phyloP scores from a whole-genome alignment of 169 alveolate genomes.

The Eimeria maxima region DNA sequence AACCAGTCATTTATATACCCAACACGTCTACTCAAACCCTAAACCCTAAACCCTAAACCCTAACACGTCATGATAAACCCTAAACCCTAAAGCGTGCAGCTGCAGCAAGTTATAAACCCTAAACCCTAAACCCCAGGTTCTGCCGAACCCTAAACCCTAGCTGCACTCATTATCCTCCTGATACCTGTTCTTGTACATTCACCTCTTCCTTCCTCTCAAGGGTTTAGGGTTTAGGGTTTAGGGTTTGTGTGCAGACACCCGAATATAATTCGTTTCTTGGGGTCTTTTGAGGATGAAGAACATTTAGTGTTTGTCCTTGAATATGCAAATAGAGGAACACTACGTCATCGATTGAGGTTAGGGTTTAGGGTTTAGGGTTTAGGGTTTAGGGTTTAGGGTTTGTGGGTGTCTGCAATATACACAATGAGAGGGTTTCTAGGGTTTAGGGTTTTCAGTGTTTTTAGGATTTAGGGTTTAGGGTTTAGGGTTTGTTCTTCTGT shows the following conservation, averaged over 20 bases:
- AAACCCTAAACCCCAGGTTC: not conserved
- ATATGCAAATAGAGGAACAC: conserved; percentile 66
- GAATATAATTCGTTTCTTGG: conserved; percentile 41
- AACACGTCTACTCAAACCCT: not conserved
- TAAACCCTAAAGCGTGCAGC: not conserved
- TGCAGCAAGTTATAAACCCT: not conserved
- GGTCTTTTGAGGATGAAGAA: conserved; percentile 41
- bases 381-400: not conserved
- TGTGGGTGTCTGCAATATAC: too few relatives aligned
- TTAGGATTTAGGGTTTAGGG: too few relatives aligned
- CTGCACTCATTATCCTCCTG: too few relatives aligned
- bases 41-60: not conserved
- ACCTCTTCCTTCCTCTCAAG: too few relatives aligned
- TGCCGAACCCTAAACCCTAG: too few relatives aligned
- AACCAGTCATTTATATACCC: too few relatives aligned
- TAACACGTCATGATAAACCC: not conserved
- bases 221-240: not conserved
- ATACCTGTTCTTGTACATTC: too few relatives aligned
- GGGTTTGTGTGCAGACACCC: conserved; percentile 43
- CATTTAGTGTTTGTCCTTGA: conserved; percentile 39
- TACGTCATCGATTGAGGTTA: conserved; percentile 51
- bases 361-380: conserved; percentile 1
- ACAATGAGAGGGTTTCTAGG: too few relatives aligned
- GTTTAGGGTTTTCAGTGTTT: too few relatives aligned
- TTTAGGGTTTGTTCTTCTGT: too few relatives aligned